These are phyloP conservation scores for Ogataea philodendri DNA, from an alignment of 805 yeast species.

Conservation along the genomic window DNA sequence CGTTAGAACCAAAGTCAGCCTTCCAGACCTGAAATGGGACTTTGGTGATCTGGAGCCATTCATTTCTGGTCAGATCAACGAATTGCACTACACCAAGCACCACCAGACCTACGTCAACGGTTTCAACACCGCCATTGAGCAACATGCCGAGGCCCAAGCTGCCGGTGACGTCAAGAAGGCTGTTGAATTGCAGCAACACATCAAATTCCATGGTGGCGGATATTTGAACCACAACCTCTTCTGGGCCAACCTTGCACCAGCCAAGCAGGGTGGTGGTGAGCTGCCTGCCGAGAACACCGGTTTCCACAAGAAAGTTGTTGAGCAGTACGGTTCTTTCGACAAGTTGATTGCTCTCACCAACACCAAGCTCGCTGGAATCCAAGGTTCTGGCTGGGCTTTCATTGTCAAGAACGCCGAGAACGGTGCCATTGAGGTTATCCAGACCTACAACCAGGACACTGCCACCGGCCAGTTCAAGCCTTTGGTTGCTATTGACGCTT, in stretches of 20 bases:
- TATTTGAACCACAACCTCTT: conserved; percentile 80
- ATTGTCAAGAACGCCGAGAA: conserved; percentile 75
- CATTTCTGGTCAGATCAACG: conserved; percentile 84
- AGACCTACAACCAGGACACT: conserved; percentile 85
- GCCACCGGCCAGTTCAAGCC: conserved; percentile 70
- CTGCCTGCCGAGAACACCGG: conserved; percentile 54
- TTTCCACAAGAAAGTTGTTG: conserved; percentile 55
- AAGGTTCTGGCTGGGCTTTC: conserved; percentile 97
- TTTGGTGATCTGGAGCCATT: conserved; percentile 83
- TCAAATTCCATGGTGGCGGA: conserved; percentile 94
- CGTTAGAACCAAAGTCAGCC: conserved; percentile 61
- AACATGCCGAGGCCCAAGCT: conserved; percentile 61
- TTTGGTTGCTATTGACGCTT: conserved; percentile 86
- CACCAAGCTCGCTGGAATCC: conserved; percentile 76
- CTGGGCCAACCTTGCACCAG: conserved; percentile 87
- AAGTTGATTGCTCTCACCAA: conserved; percentile 62
- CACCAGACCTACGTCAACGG: conserved; percentile 91
- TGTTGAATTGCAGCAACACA: conserved; percentile 63
- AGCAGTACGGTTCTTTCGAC: conserved; percentile 73
- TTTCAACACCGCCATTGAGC: conserved; percentile 74
- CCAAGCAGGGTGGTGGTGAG: conserved; percentile 72
- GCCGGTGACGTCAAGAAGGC: conserved; percentile 57
- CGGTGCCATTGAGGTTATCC: conserved; percentile 74
- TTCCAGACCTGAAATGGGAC: conserved; percentile 83
- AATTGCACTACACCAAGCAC: conserved; percentile 83